Percentiles rank a stretch among this genome's conserved stretches.
These are phyloP conservation scores for Rutstroemia sp. DNA, from an alignment of 2,329 filamentous ascomycete species.

Conservation along the genomic window DNA sequence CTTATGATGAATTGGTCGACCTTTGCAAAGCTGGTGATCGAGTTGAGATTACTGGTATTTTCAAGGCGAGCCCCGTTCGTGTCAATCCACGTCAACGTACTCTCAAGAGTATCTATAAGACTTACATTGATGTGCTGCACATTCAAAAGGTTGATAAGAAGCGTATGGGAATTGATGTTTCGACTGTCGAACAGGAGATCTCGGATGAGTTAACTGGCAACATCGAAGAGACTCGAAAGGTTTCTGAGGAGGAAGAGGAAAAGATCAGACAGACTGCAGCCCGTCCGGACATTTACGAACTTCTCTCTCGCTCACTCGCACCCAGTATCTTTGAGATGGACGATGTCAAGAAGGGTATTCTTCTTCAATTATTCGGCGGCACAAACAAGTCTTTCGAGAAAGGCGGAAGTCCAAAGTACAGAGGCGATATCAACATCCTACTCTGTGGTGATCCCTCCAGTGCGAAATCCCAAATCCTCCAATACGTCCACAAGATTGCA, in stretches of 20 bases:
- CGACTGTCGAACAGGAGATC: slow-evolving; percentile 78
- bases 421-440: slow-evolving; percentile 95
- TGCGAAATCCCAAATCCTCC: slow-evolving; percentile 86
- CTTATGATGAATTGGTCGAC: slow-evolving; percentile 95
- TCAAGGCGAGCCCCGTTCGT: slow-evolving; percentile 87
- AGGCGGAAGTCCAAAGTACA: slow-evolving; percentile 88
- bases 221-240: slow-evolving; percentile 75
- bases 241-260: slow-evolving; percentile 78
- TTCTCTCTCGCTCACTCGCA: slow-evolving; percentile 82
- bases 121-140: slow-evolving; percentile 90
- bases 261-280: slow-evolving; percentile 77
- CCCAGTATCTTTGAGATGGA: slow-evolving; percentile 98
- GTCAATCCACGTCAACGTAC: slow-evolving; percentile 89
- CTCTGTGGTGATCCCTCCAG: slow-evolving; percentile 97
- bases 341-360: slow-evolving; percentile 96
- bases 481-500: slow-evolving; percentile 96
- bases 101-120: slow-evolving; percentile 95
- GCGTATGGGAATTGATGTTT: slow-evolving; percentile 82
- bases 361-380: slow-evolving; percentile 92
- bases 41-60: slow-evolving; percentile 92
- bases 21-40: slow-evolving; percentile 97
- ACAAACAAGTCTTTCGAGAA: slow-evolving; percentile 98
- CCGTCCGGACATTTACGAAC: slow-evolving; percentile 83
- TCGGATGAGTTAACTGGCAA: slow-evolving; percentile 52
- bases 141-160: slow-evolving; percentile 96